phyloP scores from a whole-genome alignment of 495 filamentous ascomycete species.

The Trichoderma reesei region DNA sequence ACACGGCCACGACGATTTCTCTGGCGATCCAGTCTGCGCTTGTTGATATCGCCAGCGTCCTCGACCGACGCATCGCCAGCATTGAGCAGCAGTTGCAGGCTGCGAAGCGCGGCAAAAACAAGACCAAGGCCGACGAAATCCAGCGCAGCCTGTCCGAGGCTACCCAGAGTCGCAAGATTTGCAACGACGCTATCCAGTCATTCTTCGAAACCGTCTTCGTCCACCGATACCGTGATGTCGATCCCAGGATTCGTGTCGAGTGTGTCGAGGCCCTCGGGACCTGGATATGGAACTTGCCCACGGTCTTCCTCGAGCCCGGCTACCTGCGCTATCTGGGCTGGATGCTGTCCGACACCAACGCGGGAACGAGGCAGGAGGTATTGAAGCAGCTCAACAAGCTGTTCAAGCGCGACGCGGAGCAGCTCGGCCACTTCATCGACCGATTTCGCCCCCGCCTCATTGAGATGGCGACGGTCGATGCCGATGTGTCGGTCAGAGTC shows the following conservation, averaged over 20 bases:
- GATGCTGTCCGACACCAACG: slow-evolving; percentile 72
- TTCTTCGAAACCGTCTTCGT: slow-evolving; percentile 85
- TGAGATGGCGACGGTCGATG: slow-evolving; percentile 81
- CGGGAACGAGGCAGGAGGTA: slow-evolving; percentile 61
- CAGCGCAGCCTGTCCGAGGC: slow-evolving; percentile 56
- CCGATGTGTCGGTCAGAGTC: slow-evolving; percentile 66
- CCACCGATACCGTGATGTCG: slow-evolving; percentile 90
- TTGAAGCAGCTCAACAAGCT: slow-evolving; percentile 71
- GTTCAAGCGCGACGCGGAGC: slow-evolving; percentile 67
- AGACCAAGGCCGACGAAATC: slow-evolving; percentile 50
- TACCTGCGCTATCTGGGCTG: slow-evolving; percentile 92
- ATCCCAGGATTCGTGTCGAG: slow-evolving; percentile 74
- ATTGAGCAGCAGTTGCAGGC: slow-evolving; percentile 73
- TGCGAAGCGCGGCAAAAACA: slow-evolving; percentile 51
- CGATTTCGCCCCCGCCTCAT: slow-evolving; percentile 79
- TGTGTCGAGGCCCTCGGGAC: slow-evolving; percentile 73
- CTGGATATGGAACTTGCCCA: slow-evolving; percentile 77
- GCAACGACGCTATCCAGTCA: slow-evolving; percentile 63
- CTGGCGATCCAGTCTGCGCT: slow-evolving; percentile 65
- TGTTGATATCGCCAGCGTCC: slow-evolving; percentile 59
- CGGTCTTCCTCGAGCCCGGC: slow-evolving; percentile 74
- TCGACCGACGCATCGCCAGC: slow-evolving; percentile 55
- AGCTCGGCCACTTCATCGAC: slow-evolving; percentile 80
- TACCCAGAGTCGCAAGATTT: slow-evolving; percentile 49
- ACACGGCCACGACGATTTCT: slow-evolving; percentile 77